These are phyloP conservation scores for Auriscalpium vulgare DNA, from an alignment of 768 basidiomycete species.

Conservation along the genomic window DNA sequence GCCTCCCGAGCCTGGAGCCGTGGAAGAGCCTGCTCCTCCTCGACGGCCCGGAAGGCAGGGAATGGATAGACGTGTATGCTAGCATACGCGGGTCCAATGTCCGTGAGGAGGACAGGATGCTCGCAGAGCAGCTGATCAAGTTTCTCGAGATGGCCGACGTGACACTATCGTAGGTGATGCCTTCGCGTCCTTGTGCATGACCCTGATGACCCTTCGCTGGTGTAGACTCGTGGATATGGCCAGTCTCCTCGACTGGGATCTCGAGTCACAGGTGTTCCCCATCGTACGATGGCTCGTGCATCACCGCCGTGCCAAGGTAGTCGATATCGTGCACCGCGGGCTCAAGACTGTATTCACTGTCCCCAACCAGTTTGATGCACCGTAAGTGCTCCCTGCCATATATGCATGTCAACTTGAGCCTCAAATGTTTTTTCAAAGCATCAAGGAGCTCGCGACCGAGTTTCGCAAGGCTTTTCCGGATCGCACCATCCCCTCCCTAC, in stretches of 20 bases:
- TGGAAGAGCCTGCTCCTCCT: conserved; percentile 89
- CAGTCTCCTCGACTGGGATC: conserved; percentile 72
- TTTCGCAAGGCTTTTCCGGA: conserved; percentile 57
- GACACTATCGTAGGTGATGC: conserved; percentile 58
- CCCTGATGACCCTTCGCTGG: background rate
- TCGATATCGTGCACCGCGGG: conserved; percentile 74
- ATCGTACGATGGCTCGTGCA: conserved; percentile 91
- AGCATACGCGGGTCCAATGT: conserved; percentile 53
- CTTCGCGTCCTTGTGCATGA: background rate
- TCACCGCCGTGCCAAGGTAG: conserved; percentile 82
- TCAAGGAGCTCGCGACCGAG: conserved; percentile 45
- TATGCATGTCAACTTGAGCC: conserved; percentile 1
- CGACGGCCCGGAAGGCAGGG: conserved; percentile 41
- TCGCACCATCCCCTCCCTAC: conserved; percentile 58
- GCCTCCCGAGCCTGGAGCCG: conserved; percentile 65
- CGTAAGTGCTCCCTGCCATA: conserved; percentile 36
- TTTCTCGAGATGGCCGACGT: conserved; percentile 71
- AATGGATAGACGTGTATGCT: conserved; percentile 45
- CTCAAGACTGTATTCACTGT: conserved; percentile 80
- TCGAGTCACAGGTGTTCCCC: conserved; percentile 77
- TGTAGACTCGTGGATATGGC: conserved; percentile 72
- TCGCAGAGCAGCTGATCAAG: conserved; percentile 64
- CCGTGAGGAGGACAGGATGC: conserved; percentile 52
- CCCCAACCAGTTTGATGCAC: conserved; percentile 50
- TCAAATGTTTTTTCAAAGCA: conserved; percentile 26